A percentile compares a stretch with the other conserved stretches of the same genome.
Evolutionary conservation across 2,329 filamentous ascomycete species (phyloP).

Genomic region (Lasiodiplodia hormozganensis): DNA sequence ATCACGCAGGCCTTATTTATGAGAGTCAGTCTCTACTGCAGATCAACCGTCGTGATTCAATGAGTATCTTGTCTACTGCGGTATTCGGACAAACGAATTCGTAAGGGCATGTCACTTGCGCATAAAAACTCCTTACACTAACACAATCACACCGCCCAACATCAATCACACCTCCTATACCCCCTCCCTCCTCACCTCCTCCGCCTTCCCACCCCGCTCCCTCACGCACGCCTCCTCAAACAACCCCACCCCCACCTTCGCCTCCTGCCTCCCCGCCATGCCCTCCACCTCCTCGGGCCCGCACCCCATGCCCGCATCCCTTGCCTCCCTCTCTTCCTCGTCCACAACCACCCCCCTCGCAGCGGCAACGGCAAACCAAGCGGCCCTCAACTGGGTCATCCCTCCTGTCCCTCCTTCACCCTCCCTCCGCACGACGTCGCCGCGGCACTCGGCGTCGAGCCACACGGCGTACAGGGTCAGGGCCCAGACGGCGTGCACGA

Average conservation of each 20-base stretch:
- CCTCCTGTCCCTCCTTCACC: not conserved
- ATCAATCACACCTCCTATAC: not conserved
- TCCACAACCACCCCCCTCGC: not conserved
- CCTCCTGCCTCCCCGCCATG: not conserved
- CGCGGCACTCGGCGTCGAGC: constrained; percentile 39
- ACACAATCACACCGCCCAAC: too few species aligned
- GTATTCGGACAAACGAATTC: too few species aligned
- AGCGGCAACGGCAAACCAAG: constrained; percentile 35
- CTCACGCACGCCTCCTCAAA: constrained; percentile 25
- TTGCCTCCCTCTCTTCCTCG: constrained; percentile 36
- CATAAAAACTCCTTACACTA: too few species aligned
- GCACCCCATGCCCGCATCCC: constrained; percentile 20
- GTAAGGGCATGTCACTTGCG: too few species aligned
- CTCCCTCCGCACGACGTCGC: too few species aligned
- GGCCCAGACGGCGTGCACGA: constrained; percentile 42
- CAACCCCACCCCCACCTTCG: constrained; percentile 7
- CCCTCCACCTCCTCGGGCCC: not conserved
- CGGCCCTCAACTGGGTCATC: constrained; percentile 43
- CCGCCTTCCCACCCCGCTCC: not conserved
- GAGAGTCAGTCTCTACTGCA: too few species aligned
- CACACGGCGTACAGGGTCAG: constrained; percentile 45
- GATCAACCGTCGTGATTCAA: too few species aligned
- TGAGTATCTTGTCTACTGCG: too few species aligned
- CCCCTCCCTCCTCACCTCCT: not conserved
- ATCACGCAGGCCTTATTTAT: too few species aligned